These are phyloP conservation scores for Setomelanomma holmii DNA, from an alignment of 2,329 filamentous ascomycete genomes.

Conservation along the genomic window DNA sequence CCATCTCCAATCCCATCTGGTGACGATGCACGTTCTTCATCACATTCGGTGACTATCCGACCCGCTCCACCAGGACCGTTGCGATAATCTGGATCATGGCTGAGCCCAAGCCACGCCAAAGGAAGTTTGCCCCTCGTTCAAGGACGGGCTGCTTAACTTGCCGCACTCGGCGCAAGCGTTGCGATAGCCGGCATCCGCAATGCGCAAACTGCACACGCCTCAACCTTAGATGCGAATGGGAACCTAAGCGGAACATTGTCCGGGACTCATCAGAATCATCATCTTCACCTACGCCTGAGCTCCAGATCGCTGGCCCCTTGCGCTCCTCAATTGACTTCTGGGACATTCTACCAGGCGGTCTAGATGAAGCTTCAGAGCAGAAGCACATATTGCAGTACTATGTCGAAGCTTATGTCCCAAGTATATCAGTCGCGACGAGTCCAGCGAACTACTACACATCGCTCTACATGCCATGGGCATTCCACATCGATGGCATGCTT, in stretches of 20 bases:
- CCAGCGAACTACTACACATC: slow-evolving; percentile 45
- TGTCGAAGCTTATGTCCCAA: slow-evolving; percentile 45
- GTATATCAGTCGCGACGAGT: slow-evolving; percentile 45
- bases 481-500: slow-evolving; percentile 44
- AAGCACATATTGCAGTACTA: slow-evolving; percentile 46
- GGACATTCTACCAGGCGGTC: slow-evolving; percentile 36
- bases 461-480: slow-evolving; percentile 47
- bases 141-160: slow-evolving; percentile 47
- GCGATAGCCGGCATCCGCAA: slow-evolving; percentile 42
- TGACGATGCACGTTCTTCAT: slow-evolving; percentile 14
- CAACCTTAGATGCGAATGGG: slow-evolving; percentile 46
- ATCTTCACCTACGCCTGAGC: slow-evolving; percentile 19
- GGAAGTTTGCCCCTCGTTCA: slow-evolving; percentile 47
- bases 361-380: slow-evolving; percentile 29
- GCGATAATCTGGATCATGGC: slow-evolving; percentile 30
- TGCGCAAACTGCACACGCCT: slow-evolving; percentile 46
- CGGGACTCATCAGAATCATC: slow-evolving; percentile 6
- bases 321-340: slow-evolving; percentile 36
- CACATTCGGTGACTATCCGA: slow-evolving; percentile 21
- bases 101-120: slow-evolving; percentile 41
- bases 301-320: slow-evolving; percentile 21
- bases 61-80: background rate
- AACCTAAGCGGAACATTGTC: slow-evolving; percentile 37
- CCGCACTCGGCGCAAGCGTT: slow-evolving; percentile 43
- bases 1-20: slow-evolving; percentile 4